These are phyloP conservation scores for Triticum turgidum DNA, from an alignment of 176 grass and related monocot species.

Conservation along the genomic window DNA sequence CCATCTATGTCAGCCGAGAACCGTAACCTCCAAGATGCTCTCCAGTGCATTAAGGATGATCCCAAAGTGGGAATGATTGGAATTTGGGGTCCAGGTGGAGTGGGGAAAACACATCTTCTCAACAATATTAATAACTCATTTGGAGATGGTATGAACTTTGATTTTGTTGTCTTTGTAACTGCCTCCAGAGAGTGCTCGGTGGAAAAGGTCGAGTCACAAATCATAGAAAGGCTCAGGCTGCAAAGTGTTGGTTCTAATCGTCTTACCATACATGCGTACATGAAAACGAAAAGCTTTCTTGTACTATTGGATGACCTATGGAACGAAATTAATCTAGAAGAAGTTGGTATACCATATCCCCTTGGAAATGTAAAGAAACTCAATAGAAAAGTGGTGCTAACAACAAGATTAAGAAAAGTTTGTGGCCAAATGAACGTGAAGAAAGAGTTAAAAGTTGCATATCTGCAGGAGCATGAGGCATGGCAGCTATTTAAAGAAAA, in stretches of 20 bases:
- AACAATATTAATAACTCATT: background rate
- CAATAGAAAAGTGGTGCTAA: slow-evolving; percentile 32
- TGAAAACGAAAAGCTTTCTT: background rate
- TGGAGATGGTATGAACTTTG: background rate
- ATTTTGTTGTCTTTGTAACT: background rate
- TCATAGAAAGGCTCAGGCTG: background rate
- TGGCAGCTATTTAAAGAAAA: slow-evolving; percentile 29
- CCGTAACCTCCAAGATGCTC: background rate
- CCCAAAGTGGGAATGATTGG: background rate
- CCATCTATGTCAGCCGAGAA: background rate
- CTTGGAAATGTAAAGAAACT: background rate
- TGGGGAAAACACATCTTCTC: background rate
- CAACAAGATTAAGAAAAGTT: slow-evolving; percentile 29
- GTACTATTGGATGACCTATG: slow-evolving; percentile 13
- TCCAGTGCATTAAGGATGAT: background rate
- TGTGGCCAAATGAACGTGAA: slow-evolving; percentile 32
- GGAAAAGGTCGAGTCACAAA: background rate
- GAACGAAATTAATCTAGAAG: slow-evolving; percentile 2
- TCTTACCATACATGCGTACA: background rate
- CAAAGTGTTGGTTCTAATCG: background rate
- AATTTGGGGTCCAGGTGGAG: slow-evolving; percentile 26
- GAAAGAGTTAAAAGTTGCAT: slow-evolving; percentile 13
- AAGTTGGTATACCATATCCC: slow-evolving; percentile 9
- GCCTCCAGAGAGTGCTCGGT: background rate
- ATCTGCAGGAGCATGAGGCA: slow-evolving; percentile 7